Conservation (phyloP, 1,284 basidiomycete species). For the Thelephora terrestris region DNA sequence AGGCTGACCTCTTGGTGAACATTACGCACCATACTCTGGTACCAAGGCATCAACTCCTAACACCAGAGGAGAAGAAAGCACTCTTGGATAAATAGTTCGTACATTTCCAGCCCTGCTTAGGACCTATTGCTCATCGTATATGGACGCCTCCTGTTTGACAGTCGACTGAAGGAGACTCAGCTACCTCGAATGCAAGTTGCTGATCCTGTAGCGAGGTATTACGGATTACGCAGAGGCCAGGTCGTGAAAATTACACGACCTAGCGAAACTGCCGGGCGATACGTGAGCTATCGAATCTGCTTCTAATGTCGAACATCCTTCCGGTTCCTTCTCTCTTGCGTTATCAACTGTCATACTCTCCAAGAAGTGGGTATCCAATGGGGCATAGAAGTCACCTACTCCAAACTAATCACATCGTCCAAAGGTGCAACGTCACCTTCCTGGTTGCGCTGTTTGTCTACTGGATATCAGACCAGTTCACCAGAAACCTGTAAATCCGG, state of each 20-base stretch:
- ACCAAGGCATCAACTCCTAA: constrained; percentile 87
- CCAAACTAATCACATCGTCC: background rate
- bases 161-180: constrained; percentile 96
- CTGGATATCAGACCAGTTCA: too few relatives aligned
- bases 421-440: too few relatives aligned
- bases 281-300: constrained; percentile 87
- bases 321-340: background rate
- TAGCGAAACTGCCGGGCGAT: constrained; percentile 94
- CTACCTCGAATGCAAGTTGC: constrained; percentile 92
- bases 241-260: constrained; percentile 98
- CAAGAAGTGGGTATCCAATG: background rate
- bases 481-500: too few relatives aligned
- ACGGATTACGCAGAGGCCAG: constrained; percentile 89
- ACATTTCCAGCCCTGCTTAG: constrained; percentile 1
- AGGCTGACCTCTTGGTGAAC: constrained; percentile 94
- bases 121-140: background rate
- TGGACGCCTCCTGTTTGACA: constrained; percentile 24
- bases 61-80: constrained; percentile 77
- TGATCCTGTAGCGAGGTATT: constrained; percentile 97
- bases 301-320: constrained; percentile 35
- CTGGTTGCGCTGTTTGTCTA: too few relatives aligned
- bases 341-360: too few relatives aligned
- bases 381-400: background rate
- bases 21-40: constrained; percentile 96
- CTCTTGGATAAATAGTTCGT: constrained; percentile 89